These are phyloP conservation scores for Adansonia madagascariensis DNA, from an alignment of 441 rosid genomes.

Conservation along the genomic window DNA sequence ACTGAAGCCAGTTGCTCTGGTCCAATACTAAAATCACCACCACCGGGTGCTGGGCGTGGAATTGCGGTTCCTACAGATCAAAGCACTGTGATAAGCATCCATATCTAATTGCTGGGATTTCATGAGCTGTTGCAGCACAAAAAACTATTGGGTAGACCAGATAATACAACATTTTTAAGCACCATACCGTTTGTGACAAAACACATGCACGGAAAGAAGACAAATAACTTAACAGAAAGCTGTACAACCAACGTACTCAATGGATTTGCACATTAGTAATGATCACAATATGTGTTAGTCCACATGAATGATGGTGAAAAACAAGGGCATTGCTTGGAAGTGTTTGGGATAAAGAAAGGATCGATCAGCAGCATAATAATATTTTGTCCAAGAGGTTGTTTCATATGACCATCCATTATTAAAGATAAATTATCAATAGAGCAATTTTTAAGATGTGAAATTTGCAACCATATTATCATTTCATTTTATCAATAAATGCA, in stretches of 20 bases:
- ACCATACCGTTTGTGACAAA: neutral
- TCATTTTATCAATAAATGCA: neutral
- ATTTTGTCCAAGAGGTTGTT: neutral
- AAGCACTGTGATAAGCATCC: conserved; percentile 22
- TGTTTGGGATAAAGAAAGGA: neutral
- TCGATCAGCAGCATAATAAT: neutral
- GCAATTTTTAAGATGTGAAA: neutral
- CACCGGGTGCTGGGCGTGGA: conserved; percentile 37
- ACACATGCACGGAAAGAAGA: neutral
- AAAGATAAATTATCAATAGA: neutral
- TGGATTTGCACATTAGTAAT: neutral
- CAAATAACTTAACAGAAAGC: neutral
- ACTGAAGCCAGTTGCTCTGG: conserved; percentile 72
- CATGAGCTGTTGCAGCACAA: neutral
- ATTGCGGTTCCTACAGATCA: conserved; percentile 45
- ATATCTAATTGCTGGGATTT: neutral
- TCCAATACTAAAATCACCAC: conserved; percentile 66
- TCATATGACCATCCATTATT: neutral
- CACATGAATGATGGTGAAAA: neutral
- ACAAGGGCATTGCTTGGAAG: neutral
- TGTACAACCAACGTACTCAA: neutral
- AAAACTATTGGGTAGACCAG: neutral
- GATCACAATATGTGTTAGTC: neutral
- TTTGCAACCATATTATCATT: neutral
- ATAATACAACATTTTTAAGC: neutral